Evolutionary conservation across 164 flowering plant genomes (phyloP).

Genomic region (Brasenia schreberi): DNA sequence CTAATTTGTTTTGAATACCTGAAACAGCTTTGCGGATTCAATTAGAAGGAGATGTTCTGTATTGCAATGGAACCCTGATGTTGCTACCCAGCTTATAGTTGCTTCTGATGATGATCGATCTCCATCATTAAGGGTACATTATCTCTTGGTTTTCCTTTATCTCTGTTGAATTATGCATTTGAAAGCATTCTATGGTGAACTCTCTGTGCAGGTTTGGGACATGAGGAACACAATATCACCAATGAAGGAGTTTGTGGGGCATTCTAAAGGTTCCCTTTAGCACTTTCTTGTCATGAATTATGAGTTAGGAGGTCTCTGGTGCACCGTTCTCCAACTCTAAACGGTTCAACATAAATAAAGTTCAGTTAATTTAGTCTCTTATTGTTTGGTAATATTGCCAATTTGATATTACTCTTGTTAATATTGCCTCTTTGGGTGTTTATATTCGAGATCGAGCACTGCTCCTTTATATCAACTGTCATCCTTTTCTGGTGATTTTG

Average conservation of each 20-base stretch:
- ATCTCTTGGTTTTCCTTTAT: no score
- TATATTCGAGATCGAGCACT: no score
- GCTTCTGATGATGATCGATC: slow-evolving; percentile 96
- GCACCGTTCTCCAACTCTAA: neutral
- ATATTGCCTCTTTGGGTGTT: no score
- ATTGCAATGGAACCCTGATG: slow-evolving; percentile 95
- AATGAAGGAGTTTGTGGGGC: slow-evolving; percentile 78
- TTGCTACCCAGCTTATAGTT: slow-evolving; percentile 86
- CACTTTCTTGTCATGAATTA: neutral
- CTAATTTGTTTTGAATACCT: slow-evolving; percentile 1
- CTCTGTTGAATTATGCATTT: neutral
- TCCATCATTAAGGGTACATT: slow-evolving; percentile 61
- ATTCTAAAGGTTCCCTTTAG: slow-evolving; percentile 59
- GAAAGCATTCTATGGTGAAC: neutral
- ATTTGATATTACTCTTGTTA: no score
- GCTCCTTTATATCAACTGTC: no score
- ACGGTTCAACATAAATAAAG: no score
- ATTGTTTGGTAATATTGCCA: no score
- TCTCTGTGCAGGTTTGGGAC: slow-evolving; percentile 81
- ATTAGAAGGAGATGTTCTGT: slow-evolving; percentile 86
- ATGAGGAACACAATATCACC: slow-evolving; percentile 78
- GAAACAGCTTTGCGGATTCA: slow-evolving; percentile 72
- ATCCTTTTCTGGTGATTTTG: no score
- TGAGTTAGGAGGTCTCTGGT: neutral
- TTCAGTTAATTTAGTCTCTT: no score